Evolutionary conservation across 2,329 filamentous ascomycete genomes (phyloP), one percentile per base, ranked within the genome.

Genomic region (Hymenoscyphus occultus): DNA sequence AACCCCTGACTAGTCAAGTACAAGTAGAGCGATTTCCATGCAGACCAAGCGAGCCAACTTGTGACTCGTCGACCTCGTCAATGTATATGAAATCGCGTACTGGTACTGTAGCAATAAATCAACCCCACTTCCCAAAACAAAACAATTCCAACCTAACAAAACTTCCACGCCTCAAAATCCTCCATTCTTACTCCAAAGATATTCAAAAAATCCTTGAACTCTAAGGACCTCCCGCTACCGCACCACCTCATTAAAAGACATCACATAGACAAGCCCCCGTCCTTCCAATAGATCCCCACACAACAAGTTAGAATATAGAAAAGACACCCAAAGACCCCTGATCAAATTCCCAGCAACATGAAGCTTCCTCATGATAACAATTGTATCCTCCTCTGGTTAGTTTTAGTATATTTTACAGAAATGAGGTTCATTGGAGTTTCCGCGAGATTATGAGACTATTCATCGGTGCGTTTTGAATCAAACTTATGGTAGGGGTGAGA

Each of bases 361-460:
- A 87, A 90, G 90, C 65, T 79, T 90, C 57, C 78, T 90, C 1
- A 85, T 86, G n/a, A 90, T 90, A 83, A 81, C 80, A 9, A 77
- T 88, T 32, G 87, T 58, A 78, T 88, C 1, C 75, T 88, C 1
- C 75, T 90, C 0, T 86, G 86, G 2, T 82, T 3, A 85, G 83
- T 0, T 81, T 80, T 1, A 81, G 83, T 0, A 75, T 90, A 12
- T 84, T 89, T 69, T 82, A 79, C 65, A 86, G 87, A 3, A 80
- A 82, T 59, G 28, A 2, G 28, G 2, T 89, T 90, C 69, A 85
- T 88, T 4, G 83, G 84, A 0, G 87, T 90, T 3, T 85, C 83
- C 96, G 59, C 0, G 71, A 86, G 1, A 76, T 89, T 66, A 85
- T 95, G 64, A 97, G 96, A 79, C 85, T 86, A 59, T 71, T 81